phyloP scores from a whole-genome alignment of 1,284 basidiomycete species.

The Ustilago crameri region DNA sequence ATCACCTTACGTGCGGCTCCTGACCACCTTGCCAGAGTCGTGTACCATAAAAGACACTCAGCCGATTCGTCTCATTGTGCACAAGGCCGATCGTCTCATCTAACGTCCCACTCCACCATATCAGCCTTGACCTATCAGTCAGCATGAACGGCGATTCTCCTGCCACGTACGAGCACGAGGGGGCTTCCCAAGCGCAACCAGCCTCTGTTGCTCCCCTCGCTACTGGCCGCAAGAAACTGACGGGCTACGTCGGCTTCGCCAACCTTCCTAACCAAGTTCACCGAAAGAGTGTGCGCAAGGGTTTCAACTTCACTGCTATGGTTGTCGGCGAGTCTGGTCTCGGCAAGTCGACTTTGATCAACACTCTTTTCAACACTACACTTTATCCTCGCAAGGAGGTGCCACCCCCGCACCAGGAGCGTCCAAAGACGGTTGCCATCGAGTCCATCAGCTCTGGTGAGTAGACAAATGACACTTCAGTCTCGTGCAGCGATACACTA shows the following conservation, averaged over 20 bases:
- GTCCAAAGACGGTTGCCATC: conserved; percentile 66
- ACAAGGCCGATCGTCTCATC: background rate
- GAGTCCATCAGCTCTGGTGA: conserved; percentile 66
- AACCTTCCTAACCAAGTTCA: conserved; percentile 68
- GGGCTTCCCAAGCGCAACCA: conserved; percentile 13
- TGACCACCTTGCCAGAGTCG: background rate
- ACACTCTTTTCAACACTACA: conserved; percentile 68
- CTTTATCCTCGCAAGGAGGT: conserved; percentile 66
- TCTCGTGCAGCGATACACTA: no score
- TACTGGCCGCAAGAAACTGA: conserved; percentile 58
- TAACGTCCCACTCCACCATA: background rate
- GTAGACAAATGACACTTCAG: conserved; percentile 2
- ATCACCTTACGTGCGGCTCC: background rate
- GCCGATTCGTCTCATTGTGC: background rate
- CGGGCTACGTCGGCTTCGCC: conserved; percentile 66
- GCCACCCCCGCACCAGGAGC: conserved; percentile 58
- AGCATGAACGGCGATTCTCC: conserved; percentile 26
- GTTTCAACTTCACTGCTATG: conserved; percentile 66
- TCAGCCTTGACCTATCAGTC: background rate
- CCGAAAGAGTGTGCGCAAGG: conserved; percentile 63
- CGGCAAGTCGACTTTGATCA: conserved; percentile 68
- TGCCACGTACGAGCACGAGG: conserved; percentile 12
- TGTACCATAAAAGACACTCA: background rate
- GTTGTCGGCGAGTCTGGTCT: conserved; percentile 67
- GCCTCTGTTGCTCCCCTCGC: conserved; percentile 12